Conservation (phyloP, 2,329 filamentous ascomycete species). For the Fusarium sublunatum region DNA sequence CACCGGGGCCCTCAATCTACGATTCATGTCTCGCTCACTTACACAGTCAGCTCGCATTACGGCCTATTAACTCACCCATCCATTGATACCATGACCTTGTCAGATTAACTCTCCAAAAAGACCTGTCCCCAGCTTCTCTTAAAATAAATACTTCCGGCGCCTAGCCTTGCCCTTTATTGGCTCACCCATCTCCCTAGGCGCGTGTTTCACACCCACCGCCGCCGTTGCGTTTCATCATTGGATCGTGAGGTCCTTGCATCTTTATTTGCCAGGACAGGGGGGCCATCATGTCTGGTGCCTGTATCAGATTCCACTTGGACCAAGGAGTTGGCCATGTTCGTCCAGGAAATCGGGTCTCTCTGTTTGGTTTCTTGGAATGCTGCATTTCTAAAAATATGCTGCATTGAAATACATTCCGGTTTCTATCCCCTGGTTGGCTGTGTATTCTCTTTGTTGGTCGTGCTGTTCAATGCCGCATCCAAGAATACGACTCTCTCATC, state of each 20-base stretch:
- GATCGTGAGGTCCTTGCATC: conserved; percentile 35
- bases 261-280: conserved; percentile 11
- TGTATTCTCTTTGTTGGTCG: background rate
- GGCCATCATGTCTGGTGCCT: conserved; percentile 34
- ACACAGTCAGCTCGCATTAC: background rate
- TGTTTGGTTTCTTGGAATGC: conserved; percentile 17
- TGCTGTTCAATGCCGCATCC: conserved; percentile 13
- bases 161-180: conserved; percentile 48
- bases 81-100: conserved; percentile 12
- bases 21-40: background rate
- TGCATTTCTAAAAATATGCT: conserved; percentile 38
- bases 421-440: conserved; percentile 6
- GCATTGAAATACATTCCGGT: conserved; percentile 15
- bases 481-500: background rate
- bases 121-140: conserved; percentile 9
- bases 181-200: conserved; percentile 29
- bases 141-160: conserved; percentile 42
- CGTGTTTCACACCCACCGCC: conserved; percentile 46
- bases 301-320: conserved; percentile 42
- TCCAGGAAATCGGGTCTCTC: conserved; percentile 8
- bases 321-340: conserved; percentile 21
- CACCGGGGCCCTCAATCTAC: conserved; percentile 8
- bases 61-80: background rate
- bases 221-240: conserved; percentile 44
- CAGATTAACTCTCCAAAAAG: conserved; percentile 2